Evolutionary conservation across 805 yeast species (phyloP).

Genomic region (Ogataea wickerhamii): DNA sequence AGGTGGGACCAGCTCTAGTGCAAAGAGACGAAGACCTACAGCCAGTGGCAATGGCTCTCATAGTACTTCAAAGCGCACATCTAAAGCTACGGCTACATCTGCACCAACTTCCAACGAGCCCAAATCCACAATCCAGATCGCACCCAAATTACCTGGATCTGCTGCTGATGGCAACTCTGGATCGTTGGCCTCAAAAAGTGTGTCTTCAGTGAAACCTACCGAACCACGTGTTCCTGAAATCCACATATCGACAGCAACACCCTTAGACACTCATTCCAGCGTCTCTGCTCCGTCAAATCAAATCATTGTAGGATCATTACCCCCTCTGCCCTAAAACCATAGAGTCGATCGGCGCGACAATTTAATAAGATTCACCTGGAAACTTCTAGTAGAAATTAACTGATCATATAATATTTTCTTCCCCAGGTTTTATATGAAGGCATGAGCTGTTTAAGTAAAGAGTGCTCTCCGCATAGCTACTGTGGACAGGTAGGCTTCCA

Average conservation of each 20-base stretch:
- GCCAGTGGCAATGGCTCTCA: not conserved
- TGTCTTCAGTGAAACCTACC: not conserved
- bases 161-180: no score
- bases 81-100: not conserved
- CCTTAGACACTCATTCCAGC: no score
- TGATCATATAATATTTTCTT: not conserved
- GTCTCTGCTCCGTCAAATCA: no score
- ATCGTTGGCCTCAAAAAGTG: not conserved
- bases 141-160: not conserved
- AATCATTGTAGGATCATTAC: not conserved
- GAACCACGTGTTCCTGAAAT: not conserved
- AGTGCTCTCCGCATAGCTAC: no score
- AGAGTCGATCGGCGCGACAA: constrained; percentile 3
- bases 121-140: not conserved
- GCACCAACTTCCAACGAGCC: not conserved
- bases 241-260: no score
- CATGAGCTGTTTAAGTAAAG: no score
- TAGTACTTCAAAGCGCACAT: not conserved
- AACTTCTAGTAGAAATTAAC: constrained; percentile 13
- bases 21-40: constrained; percentile 6
- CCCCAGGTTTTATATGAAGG: not conserved
- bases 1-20: constrained; percentile 2
- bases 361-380: constrained; percentile 2
- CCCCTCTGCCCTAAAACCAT: constrained; percentile 1
- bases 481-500: no score